Evolutionary conservation across 2,329 filamentous ascomycete species (phyloP).

Genomic region (Calonectria crousiana): DNA sequence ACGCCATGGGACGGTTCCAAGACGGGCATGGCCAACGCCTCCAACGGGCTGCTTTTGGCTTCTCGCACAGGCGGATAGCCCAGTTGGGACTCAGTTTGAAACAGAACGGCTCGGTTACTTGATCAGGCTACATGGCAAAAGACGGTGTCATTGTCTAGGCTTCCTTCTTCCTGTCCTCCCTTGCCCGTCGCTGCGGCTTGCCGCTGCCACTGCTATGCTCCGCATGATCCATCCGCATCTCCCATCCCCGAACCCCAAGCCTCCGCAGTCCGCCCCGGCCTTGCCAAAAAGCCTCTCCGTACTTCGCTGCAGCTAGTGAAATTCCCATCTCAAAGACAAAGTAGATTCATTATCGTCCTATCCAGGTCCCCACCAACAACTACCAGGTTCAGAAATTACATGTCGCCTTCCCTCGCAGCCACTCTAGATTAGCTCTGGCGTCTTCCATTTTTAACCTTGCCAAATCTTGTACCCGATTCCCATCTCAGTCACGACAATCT

Average conservation of each 20-base stretch:
- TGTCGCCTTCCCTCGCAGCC: not conserved
- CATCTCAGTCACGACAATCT: conserved; percentile 2
- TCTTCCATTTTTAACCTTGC: not conserved
- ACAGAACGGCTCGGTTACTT: not conserved
- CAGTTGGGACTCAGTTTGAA: conserved; percentile 6
- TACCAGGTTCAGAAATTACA: conserved; percentile 14
- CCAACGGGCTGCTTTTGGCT: not conserved
- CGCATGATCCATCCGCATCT: not conserved
- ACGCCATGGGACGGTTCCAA: not conserved
- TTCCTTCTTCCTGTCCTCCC: not conserved
- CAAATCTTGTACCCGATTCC: not conserved
- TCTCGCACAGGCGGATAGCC: not conserved
- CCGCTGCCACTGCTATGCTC: not conserved
- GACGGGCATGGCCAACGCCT: not conserved
- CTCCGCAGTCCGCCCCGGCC: conserved; percentile 14
- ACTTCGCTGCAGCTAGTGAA: conserved; percentile 13
- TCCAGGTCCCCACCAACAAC: not conserved
- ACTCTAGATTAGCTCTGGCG: not conserved
- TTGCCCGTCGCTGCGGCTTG: not conserved
- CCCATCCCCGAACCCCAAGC: not conserved
- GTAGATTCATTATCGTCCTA: not conserved
- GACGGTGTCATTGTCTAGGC: not conserved
- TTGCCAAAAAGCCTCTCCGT: conserved; percentile 10
- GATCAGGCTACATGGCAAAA: not conserved
- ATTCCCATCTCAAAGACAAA: conserved; percentile 19